Evolutionary conservation across 2,329 filamentous ascomycete species (phyloP).

Genomic region (Fusarium staphyleae): DNA sequence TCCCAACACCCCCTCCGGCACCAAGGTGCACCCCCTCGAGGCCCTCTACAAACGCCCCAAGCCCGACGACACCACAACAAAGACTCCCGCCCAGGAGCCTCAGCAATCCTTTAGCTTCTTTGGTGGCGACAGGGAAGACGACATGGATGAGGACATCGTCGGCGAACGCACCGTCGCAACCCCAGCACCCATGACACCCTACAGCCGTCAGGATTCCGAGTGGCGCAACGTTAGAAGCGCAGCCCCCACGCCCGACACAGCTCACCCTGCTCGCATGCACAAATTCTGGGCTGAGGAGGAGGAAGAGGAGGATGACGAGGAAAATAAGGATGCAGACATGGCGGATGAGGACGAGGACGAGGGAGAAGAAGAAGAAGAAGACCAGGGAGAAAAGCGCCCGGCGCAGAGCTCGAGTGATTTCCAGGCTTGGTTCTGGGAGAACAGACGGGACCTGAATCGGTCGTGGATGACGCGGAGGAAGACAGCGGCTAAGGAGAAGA

Average conservation of each 20-base stretch:
- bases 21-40: slow-evolving; percentile 81
- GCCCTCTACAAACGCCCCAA: slow-evolving; percentile 84
- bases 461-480: slow-evolving; percentile 72
- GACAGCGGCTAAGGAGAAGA: slow-evolving; percentile 69
- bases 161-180: slow-evolving; percentile 26
- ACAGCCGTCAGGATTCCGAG: slow-evolving; percentile 79
- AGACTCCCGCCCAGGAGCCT: slow-evolving; percentile 50
- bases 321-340: slow-evolving; percentile 51
- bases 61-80: slow-evolving; percentile 48
- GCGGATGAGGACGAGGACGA: slow-evolving; percentile 42
- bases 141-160: slow-evolving; percentile 56
- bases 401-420: slow-evolving; percentile 57
- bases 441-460: slow-evolving; percentile 68
- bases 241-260: slow-evolving; percentile 94
- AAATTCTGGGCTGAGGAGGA: slow-evolving; percentile 60
- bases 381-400: slow-evolving; percentile 37
- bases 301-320: slow-evolving; percentile 49
- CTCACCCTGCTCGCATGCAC: slow-evolving; percentile 72
- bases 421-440: slow-evolving; percentile 73
- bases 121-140: slow-evolving; percentile 53
- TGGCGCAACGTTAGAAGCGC: slow-evolving; percentile 80
- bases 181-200: slow-evolving; percentile 78
- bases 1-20: too few relatives aligned
- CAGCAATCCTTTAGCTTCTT: slow-evolving; percentile 86
- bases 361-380: slow-evolving; percentile 42